Evolutionary conservation across 2,329 filamentous ascomycete species (phyloP).

Genomic region (Neofusicoccum parvum): DNA sequence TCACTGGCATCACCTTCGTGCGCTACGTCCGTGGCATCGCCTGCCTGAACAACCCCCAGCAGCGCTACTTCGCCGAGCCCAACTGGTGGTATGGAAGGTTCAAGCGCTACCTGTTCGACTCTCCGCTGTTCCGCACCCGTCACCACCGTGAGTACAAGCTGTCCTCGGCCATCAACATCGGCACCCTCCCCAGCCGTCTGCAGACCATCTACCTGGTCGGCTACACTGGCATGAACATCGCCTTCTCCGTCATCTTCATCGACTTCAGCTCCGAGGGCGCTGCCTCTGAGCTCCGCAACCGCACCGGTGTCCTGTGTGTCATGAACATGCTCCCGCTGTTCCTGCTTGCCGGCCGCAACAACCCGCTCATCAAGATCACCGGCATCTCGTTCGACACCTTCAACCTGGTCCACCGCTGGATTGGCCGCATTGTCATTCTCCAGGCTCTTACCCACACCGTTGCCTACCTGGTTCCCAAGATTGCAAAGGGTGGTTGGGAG

Average conservation of each 20-base stretch:
- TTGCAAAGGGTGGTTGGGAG: conserved; percentile 53
- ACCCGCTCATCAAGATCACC: conserved; percentile 71
- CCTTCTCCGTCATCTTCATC: conserved; percentile 57
- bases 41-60: conserved; percentile 76
- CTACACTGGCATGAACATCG: conserved; percentile 53
- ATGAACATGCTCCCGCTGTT: conserved; percentile 81
- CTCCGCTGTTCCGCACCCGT: conserved; percentile 50
- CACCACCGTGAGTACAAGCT: conserved; percentile 57
- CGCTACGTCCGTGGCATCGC: conserved; percentile 73
- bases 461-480: conserved; percentile 57
- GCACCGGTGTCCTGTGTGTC: conserved; percentile 68
- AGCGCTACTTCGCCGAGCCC: conserved; percentile 74
- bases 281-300: conserved; percentile 64
- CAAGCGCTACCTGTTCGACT: conserved; percentile 50
- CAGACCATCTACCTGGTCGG: conserved; percentile 50
- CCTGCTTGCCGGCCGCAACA: conserved; percentile 74
- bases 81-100: conserved; percentile 52
- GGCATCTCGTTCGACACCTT: conserved; percentile 81
- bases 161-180: conserved; percentile 51
- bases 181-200: conserved; percentile 52
- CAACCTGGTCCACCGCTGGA: conserved; percentile 80
- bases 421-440: conserved; percentile 73
- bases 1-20: conserved; percentile 60
- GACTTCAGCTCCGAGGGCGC: conserved; percentile 68
- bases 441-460: conserved; percentile 69